Evolutionary conservation across 345 rosid genomes (phyloP).

Genomic region (Acer yangbiense): DNA sequence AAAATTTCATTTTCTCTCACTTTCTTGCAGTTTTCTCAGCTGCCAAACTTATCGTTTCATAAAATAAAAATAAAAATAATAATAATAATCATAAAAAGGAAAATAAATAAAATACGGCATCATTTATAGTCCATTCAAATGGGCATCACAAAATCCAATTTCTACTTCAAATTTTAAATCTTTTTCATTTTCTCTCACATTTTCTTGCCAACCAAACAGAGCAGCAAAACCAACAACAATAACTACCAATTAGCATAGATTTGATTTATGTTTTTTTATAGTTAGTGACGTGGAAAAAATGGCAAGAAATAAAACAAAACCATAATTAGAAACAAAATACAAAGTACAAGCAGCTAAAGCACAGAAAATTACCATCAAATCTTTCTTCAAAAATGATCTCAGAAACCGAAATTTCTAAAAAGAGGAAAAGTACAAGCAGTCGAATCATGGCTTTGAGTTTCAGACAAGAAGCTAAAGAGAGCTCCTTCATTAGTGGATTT

Average conservation of each 20-base stretch:
- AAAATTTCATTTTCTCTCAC: neutral
- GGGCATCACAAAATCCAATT: neutral
- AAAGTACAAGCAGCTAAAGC: neutral
- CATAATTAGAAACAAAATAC: neutral
- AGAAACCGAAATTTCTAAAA: slow-evolving; percentile 12
- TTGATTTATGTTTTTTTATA: too few species aligned
- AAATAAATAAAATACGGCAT: neutral
- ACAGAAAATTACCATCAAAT: slow-evolving; percentile 37
- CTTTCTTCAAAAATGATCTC: slow-evolving; percentile 44
- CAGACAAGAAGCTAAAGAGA: neutral
- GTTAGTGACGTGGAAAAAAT: slow-evolving; percentile 9
- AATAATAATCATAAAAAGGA: too few species aligned
- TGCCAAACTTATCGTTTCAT: neutral
- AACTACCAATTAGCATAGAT: neutral
- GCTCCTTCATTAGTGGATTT: neutral
- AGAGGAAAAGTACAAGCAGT: slow-evolving; percentile 2
- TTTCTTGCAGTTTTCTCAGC: slow-evolving; percentile 4
- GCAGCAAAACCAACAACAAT: neutral
- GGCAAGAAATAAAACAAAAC: neutral
- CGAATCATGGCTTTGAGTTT: neutral
- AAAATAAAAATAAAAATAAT: too few species aligned
- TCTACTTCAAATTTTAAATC: neutral
- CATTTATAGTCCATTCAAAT: neutral
- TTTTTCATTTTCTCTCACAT: neutral
- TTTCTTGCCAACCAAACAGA: slow-evolving; percentile 1